Evolutionary conservation across 768 basidiomycete species (phyloP), one percentile per base, ranked within the genome.

Genomic region (Russula vinacea): DNA sequence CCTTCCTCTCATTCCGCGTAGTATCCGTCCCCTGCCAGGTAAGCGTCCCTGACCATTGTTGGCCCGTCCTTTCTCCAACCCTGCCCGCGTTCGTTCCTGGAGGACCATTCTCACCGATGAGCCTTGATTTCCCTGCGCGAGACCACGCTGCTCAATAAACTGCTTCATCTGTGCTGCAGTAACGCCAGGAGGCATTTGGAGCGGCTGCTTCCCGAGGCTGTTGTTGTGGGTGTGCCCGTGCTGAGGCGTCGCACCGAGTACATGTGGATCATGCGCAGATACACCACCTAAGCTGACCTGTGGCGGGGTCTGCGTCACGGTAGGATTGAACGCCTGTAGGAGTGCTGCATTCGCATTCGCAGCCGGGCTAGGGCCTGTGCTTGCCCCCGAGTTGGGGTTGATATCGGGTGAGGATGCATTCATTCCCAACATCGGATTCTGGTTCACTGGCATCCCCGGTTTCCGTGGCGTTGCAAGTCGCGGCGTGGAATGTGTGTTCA

Each of bases 81-180:
- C 40, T 45, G n/a, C 37, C 59, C 32, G 55, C 47, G 32, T 29
- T 40, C 17, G 29, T 35, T 49, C 58, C 63, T 16, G 37, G n/a
- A 24, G 37, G n/a, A 24, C 37, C 13, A 26, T 55, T 55, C 42
- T 47, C 54, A 52, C 49, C 7, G 45, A 44, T 22, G 53, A 32
- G 50, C 9, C 13, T 37, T 61, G 60, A 16, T 52, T 39, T 10
- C 61, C 58, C 32, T 61, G 66, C 16, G 51, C 47, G 29, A 54
- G 40, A 9, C 51, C 49, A 10, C 57, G 56, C 44, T 67, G 68
- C 14, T 67, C 68, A n/a, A 55, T 40, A 17, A 64, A 49, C 44
- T 67, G 67, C 56, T 56, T 56, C 59, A 69, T 62, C 53, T 69
- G 68, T 3, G 68, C 62, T 24, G 59, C 66, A n/a, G 62, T 62